A percentile compares a stretch with the other conserved stretches of the same genome.
Evolutionary conservation across 768 basidiomycete genomes (phyloP).

Genomic region (Leccinum variicolor): DNA sequence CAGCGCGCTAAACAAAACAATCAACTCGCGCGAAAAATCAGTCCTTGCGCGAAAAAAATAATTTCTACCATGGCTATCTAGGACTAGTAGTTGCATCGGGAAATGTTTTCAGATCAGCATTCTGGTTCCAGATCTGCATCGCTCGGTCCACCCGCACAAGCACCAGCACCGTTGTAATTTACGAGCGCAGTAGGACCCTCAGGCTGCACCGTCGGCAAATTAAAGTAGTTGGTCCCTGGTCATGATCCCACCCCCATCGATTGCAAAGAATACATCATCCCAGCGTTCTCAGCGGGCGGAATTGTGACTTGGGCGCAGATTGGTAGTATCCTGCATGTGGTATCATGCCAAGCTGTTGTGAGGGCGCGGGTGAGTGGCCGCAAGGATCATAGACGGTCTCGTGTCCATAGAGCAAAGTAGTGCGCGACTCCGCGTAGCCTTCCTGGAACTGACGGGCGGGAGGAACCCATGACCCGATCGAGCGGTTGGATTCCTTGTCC

Average conservation of each 20-base stretch:
- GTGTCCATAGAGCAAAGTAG: constrained; percentile 81
- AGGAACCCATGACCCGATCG: constrained; percentile 90
- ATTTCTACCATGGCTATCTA: too few species aligned
- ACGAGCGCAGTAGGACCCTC: constrained; percentile 49
- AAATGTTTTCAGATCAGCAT: constrained; percentile 89
- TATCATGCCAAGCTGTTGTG: constrained; percentile 49
- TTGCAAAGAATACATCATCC: constrained; percentile 52
- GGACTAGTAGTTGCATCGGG: too few species aligned
- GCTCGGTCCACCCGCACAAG: constrained; percentile 45
- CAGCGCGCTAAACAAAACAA: too few species aligned
- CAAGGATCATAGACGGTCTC: constrained; percentile 83
- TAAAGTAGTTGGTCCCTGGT: constrained; percentile 74
- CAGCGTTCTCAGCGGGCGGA: constrained; percentile 31
- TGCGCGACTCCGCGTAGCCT: constrained; percentile 73
- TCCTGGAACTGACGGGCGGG: constrained; percentile 68
- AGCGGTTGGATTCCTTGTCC: constrained; percentile 97
- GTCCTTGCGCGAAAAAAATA: too few species aligned
- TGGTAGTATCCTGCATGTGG: constrained; percentile 72
- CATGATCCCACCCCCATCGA: constrained; percentile 63
- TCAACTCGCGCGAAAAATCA: too few species aligned
- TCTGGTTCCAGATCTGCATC: constrained; percentile 71
- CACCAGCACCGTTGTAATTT: constrained; percentile 35
- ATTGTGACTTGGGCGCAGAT: constrained; percentile 61
- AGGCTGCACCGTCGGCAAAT: constrained; percentile 50
- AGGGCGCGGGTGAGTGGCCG: constrained; percentile 70